Percentiles rank a stretch among this genome's conserved stretches.
Conservation (phyloP, 352 stramenopile species). For the Blastocystis sp. region DNA sequence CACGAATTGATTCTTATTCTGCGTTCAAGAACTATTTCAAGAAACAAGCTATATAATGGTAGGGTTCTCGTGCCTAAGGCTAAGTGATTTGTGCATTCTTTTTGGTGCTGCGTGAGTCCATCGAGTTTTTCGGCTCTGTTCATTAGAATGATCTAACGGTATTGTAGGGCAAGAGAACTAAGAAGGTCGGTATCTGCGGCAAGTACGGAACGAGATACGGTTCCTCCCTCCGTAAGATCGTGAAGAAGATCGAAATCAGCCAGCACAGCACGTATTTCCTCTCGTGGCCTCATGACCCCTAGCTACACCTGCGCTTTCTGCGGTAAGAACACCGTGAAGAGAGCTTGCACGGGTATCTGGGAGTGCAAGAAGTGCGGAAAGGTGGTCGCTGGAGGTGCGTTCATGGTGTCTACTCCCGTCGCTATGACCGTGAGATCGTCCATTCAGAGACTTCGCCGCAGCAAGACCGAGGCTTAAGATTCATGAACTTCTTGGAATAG, state of each 20-base stretch:
- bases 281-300: neutral
- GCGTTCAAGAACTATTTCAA: constrained; percentile 65
- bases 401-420: constrained; percentile 83
- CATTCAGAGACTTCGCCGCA: neutral
- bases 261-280: constrained; percentile 81
- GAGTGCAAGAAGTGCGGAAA: constrained; percentile 96
- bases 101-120: neutral
- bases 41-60: constrained; percentile 50
- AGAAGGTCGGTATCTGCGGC: constrained; percentile 99
- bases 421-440: constrained; percentile 20
- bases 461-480: neutral
- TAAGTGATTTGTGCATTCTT: neutral
- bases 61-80: neutral
- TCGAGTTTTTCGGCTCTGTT: too few species aligned
- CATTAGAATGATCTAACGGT: too few species aligned
- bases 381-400: constrained; percentile 94
- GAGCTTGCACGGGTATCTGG: constrained; percentile 92
- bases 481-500: constrained; percentile 67
- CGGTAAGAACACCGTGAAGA: constrained; percentile 89
- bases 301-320: constrained; percentile 89
- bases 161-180: constrained; percentile 92
- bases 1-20: too few species aligned
- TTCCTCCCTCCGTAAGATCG: constrained; percentile 98
- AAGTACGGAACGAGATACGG: constrained; percentile 99
- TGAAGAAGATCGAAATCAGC: constrained; percentile 99